Evolutionary conservation across 1,284 basidiomycete genomes (phyloP).

Genomic region (Pisolithus thermaeus): DNA sequence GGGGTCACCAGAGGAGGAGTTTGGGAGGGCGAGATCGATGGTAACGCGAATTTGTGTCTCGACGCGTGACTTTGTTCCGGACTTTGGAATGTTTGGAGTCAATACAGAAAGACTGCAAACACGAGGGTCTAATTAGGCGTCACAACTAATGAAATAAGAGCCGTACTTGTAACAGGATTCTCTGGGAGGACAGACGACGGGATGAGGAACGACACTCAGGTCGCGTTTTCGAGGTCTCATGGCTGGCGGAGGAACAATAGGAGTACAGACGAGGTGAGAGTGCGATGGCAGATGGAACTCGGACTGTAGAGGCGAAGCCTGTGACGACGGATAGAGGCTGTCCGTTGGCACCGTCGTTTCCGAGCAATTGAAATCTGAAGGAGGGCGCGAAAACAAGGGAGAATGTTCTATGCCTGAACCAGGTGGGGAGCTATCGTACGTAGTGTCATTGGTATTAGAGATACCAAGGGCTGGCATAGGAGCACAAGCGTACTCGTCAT

Average conservation of each 20-base stretch:
- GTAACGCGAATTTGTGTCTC: slow-evolving; percentile 88
- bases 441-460: background rate
- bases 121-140: background rate
- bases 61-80: slow-evolving; percentile 88
- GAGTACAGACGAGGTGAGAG: slow-evolving; percentile 25
- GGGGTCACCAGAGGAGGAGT: slow-evolving; percentile 52
- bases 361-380: slow-evolving; percentile 8
- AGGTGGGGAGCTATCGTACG: slow-evolving; percentile 13
- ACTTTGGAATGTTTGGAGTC: slow-evolving; percentile 78
- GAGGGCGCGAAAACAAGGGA: slow-evolving; percentile 4
- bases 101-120: slow-evolving; percentile 61
- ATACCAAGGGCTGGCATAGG: background rate
- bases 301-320: slow-evolving; percentile 12
- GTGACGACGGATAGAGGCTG: slow-evolving; percentile 11
- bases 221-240: slow-evolving; percentile 50
- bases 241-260: slow-evolving; percentile 45
- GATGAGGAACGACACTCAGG: slow-evolving; percentile 42
- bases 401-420: slow-evolving; percentile 18
- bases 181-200: slow-evolving; percentile 61
- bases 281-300: slow-evolving; percentile 27
- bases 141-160: background rate
- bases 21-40: slow-evolving; percentile 67
- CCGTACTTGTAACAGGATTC: slow-evolving; percentile 71
- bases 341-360: slow-evolving; percentile 6
- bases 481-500: background rate